Evolutionary conservation across 768 basidiomycete genomes (phyloP), one percentile per base, ranked within the genome.

Genomic region (Pleurotus citrinopileatus): DNA sequence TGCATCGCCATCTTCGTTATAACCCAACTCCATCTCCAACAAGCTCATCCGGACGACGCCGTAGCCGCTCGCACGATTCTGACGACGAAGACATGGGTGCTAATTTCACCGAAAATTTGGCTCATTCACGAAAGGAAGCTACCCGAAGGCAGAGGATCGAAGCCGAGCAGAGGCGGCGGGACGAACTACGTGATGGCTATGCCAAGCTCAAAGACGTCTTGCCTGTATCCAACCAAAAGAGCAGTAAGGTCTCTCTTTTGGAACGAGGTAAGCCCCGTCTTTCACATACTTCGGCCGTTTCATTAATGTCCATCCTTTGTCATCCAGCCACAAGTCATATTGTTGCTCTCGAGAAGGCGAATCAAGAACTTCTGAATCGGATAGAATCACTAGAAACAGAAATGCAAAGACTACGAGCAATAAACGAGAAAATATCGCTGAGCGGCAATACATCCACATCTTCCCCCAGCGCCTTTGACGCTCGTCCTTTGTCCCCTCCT

Each of bases 141-240:
- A 93, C 91, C 7, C 76, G 91, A 27, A 77, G 84, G 64, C 90
- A 92, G 69, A 78, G 91, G 51, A 92, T 93, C 54, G 89, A 93
- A 72, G 91, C 90, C n/a, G 90, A 93, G 69, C 89, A 94, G 73
- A 77, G 91, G 42, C 78, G 93, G 55, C 79, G 93, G 59, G 91
- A 94, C 69, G 93, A 94, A 70, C 78, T 94, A 57, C 80, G 93
- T 57, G 92, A 95, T 63, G 92, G 91, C 23, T 95, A 94, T 70
- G 86, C 87, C 29, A 86, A 87, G 64, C 75, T 95, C 69, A 92
- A 91, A 71, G 91, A 93, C 57, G 88, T 89, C 22, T 76, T 95
- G 5, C 93, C 93, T 2, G 79, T 87, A 51, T 89, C 88, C 10
- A 93, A 91, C 70, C 91, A 93, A 76, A 91, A 94, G 74, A 86